Conservation (phyloP, 441 rosid genomes). For the Rhodomyrtus psidioides region DNA sequence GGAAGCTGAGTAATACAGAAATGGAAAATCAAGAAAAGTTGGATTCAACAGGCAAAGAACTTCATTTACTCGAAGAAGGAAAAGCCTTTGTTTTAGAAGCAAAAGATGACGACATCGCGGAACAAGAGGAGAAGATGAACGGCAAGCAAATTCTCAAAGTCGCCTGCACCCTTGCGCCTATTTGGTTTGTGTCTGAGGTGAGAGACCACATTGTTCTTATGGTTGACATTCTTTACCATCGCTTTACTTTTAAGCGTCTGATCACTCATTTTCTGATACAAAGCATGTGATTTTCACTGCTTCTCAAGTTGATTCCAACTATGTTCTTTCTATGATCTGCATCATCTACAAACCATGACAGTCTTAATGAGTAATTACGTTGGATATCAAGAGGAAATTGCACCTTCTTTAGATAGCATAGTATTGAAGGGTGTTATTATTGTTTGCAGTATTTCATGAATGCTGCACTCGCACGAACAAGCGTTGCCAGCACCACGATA, state of each 20-base stretch:
- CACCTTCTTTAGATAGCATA: not conserved
- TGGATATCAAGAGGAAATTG: not conserved
- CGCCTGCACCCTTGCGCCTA: not conserved
- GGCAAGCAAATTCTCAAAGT: not conserved
- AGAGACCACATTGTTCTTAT: not conserved
- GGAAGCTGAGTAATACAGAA: not conserved
- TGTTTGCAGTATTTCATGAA: constrained; percentile 33
- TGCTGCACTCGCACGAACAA: constrained; percentile 38
- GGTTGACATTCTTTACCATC: not conserved
- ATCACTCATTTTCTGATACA: not conserved
- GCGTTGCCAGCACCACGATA: constrained; percentile 34
- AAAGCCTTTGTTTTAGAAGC: not conserved
- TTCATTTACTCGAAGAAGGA: constrained; percentile 7
- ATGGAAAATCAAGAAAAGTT: constrained; percentile 1
- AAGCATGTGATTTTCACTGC: not conserved
- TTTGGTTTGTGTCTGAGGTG: constrained; percentile 5
- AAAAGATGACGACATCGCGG: not conserved
- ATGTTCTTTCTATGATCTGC: not conserved
- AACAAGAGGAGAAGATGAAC: not conserved
- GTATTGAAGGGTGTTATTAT: not conserved
- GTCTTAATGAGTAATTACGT: not conserved
- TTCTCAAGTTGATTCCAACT: not conserved
- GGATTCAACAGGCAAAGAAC: constrained; percentile 4
- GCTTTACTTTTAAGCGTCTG: not conserved
- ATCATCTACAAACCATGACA: not conserved